phyloP scores from a whole-genome alignment of 495 filamentous ascomycete species.

The Aspergillus campestris region DNA sequence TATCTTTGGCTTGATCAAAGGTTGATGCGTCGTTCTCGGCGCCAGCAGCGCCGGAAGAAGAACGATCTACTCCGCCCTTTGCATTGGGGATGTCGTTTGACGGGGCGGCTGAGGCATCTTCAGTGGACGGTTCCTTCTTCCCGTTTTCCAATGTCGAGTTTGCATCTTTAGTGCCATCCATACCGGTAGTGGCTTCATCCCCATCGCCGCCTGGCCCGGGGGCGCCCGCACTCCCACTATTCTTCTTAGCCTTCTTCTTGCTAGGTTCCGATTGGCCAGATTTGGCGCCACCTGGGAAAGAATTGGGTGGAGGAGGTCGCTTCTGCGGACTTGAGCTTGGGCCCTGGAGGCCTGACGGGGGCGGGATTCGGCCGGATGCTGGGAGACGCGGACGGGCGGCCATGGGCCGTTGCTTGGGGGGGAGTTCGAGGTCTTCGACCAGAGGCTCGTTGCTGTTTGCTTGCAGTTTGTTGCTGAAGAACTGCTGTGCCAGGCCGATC shows the following conservation, averaged over 20 bases:
- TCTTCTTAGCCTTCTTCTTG: conserved; percentile 43
- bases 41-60: conserved; percentile 2
- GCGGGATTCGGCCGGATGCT: conserved; percentile 82
- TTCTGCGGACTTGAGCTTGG: conserved; percentile 67
- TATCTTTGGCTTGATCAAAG: conserved; percentile 4
- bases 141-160: conserved; percentile 5
- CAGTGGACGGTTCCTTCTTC: conserved; percentile 13
- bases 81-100: conserved; percentile 5
- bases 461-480: conserved; percentile 82
- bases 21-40: conserved; percentile 2
- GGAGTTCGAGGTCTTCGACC: conserved; percentile 91
- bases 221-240: conserved; percentile 29
- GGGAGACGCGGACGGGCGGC: conserved; percentile 65
- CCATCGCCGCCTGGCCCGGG: conserved; percentile 24
- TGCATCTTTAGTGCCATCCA: conserved; percentile 17
- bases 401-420: conserved; percentile 84
- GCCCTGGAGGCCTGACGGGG: conserved; percentile 21
- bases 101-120: conserved; percentile 11
- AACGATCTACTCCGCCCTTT: conserved; percentile 4
- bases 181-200: conserved; percentile 15
- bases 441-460: conserved; percentile 73
- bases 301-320: conserved; percentile 47
- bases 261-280: conserved; percentile 27
- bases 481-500: conserved; percentile 78
- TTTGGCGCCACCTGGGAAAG: conserved; percentile 15